Conservation (phyloP, 2,329 filamentous ascomycete species). For the Colletotrichum sp. region DNA sequence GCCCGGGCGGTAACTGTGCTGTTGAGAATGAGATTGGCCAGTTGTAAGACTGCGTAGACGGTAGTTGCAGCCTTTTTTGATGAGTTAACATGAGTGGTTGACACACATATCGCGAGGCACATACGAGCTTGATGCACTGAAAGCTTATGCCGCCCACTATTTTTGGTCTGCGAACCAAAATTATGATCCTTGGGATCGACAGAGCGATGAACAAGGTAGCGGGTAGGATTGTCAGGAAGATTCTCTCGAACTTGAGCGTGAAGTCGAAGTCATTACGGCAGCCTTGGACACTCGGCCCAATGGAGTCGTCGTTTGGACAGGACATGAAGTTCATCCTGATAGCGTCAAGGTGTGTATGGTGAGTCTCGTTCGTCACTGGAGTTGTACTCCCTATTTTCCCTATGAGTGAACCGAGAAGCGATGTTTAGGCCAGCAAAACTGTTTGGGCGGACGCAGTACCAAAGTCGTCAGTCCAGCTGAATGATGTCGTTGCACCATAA, state of each 20-base stretch:
- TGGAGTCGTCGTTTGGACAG: slow-evolving; percentile 32
- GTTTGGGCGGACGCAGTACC: background rate
- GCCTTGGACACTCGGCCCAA: slow-evolving; percentile 40
- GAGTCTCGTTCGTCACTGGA: background rate
- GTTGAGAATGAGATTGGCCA: background rate
- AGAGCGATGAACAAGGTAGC: slow-evolving; percentile 35
- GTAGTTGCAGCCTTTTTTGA: background rate
- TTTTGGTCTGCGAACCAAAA: slow-evolving; percentile 28
- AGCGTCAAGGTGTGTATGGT: background rate
- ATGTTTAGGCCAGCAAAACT: background rate
- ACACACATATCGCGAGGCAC: background rate
- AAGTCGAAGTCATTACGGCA: slow-evolving; percentile 48
- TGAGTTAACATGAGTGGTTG: background rate
- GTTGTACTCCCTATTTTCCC: background rate
- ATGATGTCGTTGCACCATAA: background rate
- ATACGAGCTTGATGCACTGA: slow-evolving; percentile 26
- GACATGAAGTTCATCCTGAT: background rate
- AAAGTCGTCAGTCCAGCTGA: background rate
- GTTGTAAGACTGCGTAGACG: background rate
- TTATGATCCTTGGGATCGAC: slow-evolving; percentile 30
- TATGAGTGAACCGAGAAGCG: background rate
- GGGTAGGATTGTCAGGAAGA: slow-evolving; percentile 42
- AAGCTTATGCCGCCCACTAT: slow-evolving; percentile 33
- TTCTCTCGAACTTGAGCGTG: slow-evolving; percentile 46
- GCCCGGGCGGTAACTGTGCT: background rate